Evolutionary conservation across 345 rosid genomes (phyloP).

Genomic region (Acer saccharum): DNA sequence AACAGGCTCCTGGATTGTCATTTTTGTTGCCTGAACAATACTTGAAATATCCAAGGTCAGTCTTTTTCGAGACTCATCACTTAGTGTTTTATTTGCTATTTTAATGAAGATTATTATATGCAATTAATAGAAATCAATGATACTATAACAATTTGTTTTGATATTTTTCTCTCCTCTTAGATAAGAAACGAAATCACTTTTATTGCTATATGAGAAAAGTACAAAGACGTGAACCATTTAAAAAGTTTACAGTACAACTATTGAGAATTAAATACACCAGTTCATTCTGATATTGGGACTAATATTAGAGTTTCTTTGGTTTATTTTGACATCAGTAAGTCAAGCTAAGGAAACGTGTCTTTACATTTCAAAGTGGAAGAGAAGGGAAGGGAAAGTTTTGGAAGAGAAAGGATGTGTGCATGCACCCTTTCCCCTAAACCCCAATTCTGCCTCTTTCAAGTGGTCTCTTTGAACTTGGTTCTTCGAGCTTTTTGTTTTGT

Average conservation of each 20-base stretch:
- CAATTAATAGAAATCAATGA: background rate
- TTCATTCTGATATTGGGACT: background rate
- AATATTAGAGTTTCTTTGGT: no score
- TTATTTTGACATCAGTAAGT: no score
- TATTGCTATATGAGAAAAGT: background rate
- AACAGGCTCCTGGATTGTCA: no score
- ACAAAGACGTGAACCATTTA: background rate
- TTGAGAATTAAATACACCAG: background rate
- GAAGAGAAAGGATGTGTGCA: background rate
- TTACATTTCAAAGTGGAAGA: background rate
- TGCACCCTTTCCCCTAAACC: background rate
- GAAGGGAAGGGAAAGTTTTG: background rate
- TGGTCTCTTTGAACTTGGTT: no score
- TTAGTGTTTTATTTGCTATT: slow-evolving; percentile 5
- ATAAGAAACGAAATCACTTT: background rate
- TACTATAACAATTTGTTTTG: background rate
- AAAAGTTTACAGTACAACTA: background rate
- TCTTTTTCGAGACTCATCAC: slow-evolving; percentile 17
- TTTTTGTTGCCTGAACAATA: slow-evolving; percentile 88
- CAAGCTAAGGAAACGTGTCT: background rate
- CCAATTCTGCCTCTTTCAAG: background rate
- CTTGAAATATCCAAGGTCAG: slow-evolving; percentile 83
- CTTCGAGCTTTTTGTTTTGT: background rate
- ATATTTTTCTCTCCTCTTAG: background rate
- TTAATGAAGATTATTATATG: background rate